Evolutionary conservation across 768 basidiomycete genomes (phyloP), one percentile per base, ranked within the genome.

Genomic region (Collybia sp.): DNA sequence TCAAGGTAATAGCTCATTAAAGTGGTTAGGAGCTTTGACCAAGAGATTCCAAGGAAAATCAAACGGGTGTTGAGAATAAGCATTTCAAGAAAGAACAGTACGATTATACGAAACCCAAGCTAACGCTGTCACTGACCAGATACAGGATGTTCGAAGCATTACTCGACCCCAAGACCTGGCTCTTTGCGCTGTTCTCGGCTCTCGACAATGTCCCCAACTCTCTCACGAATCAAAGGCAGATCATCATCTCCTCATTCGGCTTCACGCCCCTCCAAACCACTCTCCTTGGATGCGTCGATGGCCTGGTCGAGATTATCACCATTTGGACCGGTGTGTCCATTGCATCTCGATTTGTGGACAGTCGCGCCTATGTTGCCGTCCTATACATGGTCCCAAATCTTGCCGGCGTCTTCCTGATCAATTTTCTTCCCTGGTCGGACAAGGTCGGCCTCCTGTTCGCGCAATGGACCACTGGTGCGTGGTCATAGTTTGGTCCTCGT

Each of bases 61-160:
- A 90, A 76, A 85, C 84, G 0, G 88, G 88, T 25, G 76, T 88
- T 9, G 88, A 89, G 63, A 89, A 87, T 58, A 91, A 90, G 55
- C 73, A 73, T 43, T 90, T 86, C 66, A 90, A 90, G 67, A 78
- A 71, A 44, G 83, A 87, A 32, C 88, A 90, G 86, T 87, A 45
- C 51, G 83, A 12, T 11, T 19, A 11, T 3, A 40, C 16, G 42
- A n/a, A 53, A 18, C 36, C 12, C 13, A 33, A 12, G 18, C 25
- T 25, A 8, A 25, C 8, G 8, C 25, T 8, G 25, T 25, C 8
- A 25, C 25, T 25, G 8, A 25, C 8, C 8, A 25, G 8, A 25
- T 25, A 12, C 55, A 86, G 84, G 60, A 74, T 88, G 71, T 72
- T 78, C 16, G 86, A 88, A 57, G 80, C 85, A 0, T 64, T 88